Percentiles rank a stretch among this genome's conserved stretches.
Conservation (phyloP, 352 stramenopile genomes). For the Phytophthora pistaciae region DNA sequence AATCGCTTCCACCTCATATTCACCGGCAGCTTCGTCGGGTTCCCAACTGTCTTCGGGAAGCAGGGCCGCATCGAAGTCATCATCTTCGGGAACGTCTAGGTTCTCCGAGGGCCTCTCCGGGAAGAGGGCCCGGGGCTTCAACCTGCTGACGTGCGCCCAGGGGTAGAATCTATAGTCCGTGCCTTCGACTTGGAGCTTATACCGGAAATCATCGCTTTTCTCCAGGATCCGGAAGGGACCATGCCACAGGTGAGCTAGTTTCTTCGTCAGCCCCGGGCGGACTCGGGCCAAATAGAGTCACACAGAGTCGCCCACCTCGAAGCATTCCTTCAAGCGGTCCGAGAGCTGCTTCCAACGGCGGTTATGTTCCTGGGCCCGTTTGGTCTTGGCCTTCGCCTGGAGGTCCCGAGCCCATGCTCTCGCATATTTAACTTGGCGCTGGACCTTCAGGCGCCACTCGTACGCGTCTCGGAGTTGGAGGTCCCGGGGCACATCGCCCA, state of each 20-base stretch:
- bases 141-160: neutral
- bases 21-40: neutral
- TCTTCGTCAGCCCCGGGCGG: slow-evolving; percentile 4
- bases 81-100: neutral
- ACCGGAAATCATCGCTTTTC: neutral
- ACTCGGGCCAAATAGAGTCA: slow-evolving; percentile 13
- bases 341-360: neutral
- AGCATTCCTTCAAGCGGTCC: neutral
- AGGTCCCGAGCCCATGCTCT: slow-evolving; percentile 6
- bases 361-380: slow-evolving; percentile 1
- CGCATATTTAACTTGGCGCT: slow-evolving; percentile 10
- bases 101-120: neutral
- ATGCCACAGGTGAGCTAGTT: slow-evolving; percentile 11
- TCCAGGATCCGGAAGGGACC: slow-evolving; percentile 4
- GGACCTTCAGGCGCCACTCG: slow-evolving; percentile 8
- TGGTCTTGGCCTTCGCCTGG: slow-evolving; percentile 4
- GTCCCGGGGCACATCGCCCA: neutral
- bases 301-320: neutral
- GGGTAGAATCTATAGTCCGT: slow-evolving; percentile 1
- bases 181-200: neutral
- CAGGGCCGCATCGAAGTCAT: neutral
- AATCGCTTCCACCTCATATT: slow-evolving; percentile 14
- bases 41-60: slow-evolving; percentile 10
- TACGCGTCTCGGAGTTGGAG: slow-evolving; percentile 2
- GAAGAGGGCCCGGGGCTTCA: slow-evolving; percentile 4